phyloP scores from a whole-genome alignment of 2,329 filamentous ascomycete species.

The Colletotrichum tabaci region DNA sequence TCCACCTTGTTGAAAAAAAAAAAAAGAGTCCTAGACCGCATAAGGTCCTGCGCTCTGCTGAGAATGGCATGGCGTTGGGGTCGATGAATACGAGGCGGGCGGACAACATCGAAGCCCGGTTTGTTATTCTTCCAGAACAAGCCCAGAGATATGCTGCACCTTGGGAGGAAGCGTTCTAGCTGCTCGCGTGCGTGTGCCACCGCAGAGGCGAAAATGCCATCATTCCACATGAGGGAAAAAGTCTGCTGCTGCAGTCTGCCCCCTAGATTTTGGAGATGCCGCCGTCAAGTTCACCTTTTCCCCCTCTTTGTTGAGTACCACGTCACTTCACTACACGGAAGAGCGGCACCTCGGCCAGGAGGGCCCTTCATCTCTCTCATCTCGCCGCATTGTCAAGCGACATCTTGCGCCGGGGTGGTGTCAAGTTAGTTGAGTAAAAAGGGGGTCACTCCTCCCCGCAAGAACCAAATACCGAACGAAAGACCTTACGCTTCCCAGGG shows the following conservation, averaged over 20 bases:
- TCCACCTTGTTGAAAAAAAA: not conserved
- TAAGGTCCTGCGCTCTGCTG: constrained; percentile 2
- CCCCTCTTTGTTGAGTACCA: not conserved
- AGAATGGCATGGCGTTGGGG: constrained; percentile 3
- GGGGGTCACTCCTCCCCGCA: not conserved
- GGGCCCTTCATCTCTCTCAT: constrained; percentile 1
- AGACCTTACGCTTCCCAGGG: not conserved
- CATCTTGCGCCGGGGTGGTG: constrained; percentile 7
- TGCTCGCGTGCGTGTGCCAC: not conserved
- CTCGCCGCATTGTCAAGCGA: not conserved
- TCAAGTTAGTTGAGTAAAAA: constrained; percentile 19
- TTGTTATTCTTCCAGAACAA: not conserved
- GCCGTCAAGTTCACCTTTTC: not conserved
- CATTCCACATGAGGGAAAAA: constrained; percentile 4
- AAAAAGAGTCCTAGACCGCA: constrained; percentile 1
- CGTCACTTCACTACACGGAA: not conserved
- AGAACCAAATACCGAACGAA: constrained; percentile 3
- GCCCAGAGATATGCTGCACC: constrained; percentile 15
- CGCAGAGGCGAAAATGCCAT: constrained; percentile 1
- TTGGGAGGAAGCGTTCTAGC: not conserved
- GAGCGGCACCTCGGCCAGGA: not conserved
- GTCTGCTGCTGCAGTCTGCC: not conserved
- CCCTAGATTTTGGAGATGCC: not conserved
- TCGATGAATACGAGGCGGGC: constrained; percentile 34
- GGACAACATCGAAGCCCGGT: not conserved